Evolutionary conservation across 768 basidiomycete species (phyloP).

Genomic region (Boletus patriciae): DNA sequence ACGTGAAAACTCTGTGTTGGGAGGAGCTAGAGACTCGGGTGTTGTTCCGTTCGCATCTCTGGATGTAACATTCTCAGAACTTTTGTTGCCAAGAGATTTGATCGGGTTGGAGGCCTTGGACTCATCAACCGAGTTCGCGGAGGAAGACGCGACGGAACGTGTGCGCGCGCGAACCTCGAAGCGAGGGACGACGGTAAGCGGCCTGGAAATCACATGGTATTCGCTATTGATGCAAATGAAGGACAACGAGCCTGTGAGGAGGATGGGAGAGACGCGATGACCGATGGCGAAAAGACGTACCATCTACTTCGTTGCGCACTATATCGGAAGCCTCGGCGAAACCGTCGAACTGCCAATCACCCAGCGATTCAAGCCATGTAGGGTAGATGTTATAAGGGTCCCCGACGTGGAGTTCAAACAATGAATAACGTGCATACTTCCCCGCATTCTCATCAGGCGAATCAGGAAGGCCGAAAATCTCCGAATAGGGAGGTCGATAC

Average conservation of each 20-base stretch:
- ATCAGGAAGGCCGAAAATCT: constrained; percentile 24
- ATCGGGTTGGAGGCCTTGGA: constrained; percentile 54
- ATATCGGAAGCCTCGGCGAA: constrained; percentile 46
- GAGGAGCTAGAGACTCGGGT: constrained; percentile 33
- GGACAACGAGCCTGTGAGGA: constrained; percentile 21
- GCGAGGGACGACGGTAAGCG: constrained; percentile 36
- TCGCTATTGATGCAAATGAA: constrained; percentile 42
- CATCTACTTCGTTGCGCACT: constrained; percentile 43
- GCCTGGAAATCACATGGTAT: constrained; percentile 46
- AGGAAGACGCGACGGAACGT: constrained; percentile 19
- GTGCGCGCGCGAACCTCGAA: constrained; percentile 15
- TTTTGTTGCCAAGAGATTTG: constrained; percentile 52
- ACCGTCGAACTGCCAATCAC: constrained; percentile 57
- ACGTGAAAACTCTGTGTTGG: constrained; percentile 19
- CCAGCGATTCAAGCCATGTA: constrained; percentile 44
- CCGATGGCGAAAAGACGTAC: constrained; percentile 35
- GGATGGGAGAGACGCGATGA: constrained; percentile 10
- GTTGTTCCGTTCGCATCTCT: constrained; percentile 20
- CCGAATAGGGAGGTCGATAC: constrained; percentile 22
- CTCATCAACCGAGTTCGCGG: constrained; percentile 25
- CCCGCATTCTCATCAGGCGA: constrained; percentile 4
- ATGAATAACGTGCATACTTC: constrained; percentile 15
- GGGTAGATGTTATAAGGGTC: constrained; percentile 17
- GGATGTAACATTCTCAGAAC: constrained; percentile 44
- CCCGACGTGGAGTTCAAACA: constrained; percentile 29